These are phyloP conservation scores for Lasiosphaeria ovina DNA, from an alignment of 495 filamentous ascomycete genomes.

Conservation along the genomic window DNA sequence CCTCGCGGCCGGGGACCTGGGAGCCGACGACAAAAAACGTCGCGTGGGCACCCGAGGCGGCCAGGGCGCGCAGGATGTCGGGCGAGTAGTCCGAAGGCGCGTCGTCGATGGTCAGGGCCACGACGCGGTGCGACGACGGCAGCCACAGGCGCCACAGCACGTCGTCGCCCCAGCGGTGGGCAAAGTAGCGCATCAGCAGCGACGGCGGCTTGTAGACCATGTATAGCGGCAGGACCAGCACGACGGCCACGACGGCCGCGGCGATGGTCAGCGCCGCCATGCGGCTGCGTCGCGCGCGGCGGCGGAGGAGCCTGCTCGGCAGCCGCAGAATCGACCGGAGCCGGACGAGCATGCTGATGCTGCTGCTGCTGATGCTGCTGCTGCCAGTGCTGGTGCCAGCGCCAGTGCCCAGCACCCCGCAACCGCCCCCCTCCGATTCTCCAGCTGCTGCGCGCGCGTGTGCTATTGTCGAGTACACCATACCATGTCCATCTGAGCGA, in stretches of 20 bases:
- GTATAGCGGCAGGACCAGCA: conserved; percentile 56
- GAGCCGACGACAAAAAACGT: conserved; percentile 80
- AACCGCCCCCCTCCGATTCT: too few species aligned
- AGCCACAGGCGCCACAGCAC: conserved; percentile 67
- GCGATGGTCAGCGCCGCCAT: conserved; percentile 55
- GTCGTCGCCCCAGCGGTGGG: conserved; percentile 69
- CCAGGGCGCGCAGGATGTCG: conserved; percentile 65
- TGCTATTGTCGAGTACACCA: too few species aligned
- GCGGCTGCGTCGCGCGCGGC: conserved; percentile 54
- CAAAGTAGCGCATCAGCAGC: conserved; percentile 63
- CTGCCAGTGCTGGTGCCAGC: neutral
- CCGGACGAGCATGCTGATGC: conserved; percentile 26
- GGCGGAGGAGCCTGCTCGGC: conserved; percentile 50
- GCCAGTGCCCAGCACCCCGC: too few species aligned
- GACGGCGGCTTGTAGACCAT: conserved; percentile 73
- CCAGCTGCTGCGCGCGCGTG: too few species aligned
- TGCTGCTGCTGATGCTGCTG: neutral
- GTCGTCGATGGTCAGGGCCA: conserved; percentile 85
- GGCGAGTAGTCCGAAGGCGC: conserved; percentile 69
- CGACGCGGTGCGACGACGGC: conserved; percentile 51
- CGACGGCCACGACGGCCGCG: conserved; percentile 43
- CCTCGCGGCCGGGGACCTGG: conserved; percentile 63
- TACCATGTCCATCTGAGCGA: too few species aligned
- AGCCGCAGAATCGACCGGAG: conserved; percentile 47
- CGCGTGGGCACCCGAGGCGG: conserved; percentile 61